Conservation (phyloP, 345 rosid genomes). For the Pseudoturritis turrita region DNA sequence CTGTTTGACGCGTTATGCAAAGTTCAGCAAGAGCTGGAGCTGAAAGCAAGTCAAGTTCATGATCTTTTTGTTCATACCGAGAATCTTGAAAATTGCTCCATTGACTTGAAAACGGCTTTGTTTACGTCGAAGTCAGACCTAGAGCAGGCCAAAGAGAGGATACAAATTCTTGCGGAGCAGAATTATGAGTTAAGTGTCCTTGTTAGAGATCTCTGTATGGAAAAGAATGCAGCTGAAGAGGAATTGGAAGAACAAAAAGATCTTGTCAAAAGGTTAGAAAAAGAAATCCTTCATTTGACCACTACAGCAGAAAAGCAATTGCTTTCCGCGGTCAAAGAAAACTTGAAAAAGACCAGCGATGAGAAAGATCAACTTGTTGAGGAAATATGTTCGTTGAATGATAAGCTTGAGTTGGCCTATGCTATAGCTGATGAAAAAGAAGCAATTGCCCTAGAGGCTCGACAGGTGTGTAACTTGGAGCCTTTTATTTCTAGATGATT, state of each 20-base stretch:
- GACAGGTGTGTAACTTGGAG: conserved; percentile 47
- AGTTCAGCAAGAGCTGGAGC: conserved; percentile 53
- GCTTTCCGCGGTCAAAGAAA: conserved; percentile 45
- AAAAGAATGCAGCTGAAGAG: conserved; percentile 67
- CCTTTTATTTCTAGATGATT: neutral
- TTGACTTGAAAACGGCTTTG: conserved; percentile 53
- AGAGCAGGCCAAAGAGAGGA: conserved; percentile 51
- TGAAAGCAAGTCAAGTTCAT: conserved; percentile 60
- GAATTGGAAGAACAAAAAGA: conserved; percentile 68
- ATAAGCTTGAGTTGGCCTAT: conserved; percentile 62
- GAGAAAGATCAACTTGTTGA: conserved; percentile 62
- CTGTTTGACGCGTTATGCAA: conserved; percentile 43
- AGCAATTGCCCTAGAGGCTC: conserved; percentile 78
- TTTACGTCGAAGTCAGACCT: conserved; percentile 43
- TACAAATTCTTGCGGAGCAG: conserved; percentile 53
- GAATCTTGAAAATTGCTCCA: conserved; percentile 49
- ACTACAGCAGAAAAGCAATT: conserved; percentile 46
- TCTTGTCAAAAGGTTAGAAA: conserved; percentile 62
- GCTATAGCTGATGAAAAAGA: conserved; percentile 82
- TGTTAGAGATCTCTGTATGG: conserved; percentile 57
- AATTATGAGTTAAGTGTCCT: conserved; percentile 63
- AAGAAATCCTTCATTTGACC: conserved; percentile 67
- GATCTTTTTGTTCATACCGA: conserved; percentile 45
- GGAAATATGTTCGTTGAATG: conserved; percentile 56
- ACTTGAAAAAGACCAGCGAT: conserved; percentile 38